Conservation (phyloP, 371 early-diverging fungal species). For the Mortierella sp. region DNA sequence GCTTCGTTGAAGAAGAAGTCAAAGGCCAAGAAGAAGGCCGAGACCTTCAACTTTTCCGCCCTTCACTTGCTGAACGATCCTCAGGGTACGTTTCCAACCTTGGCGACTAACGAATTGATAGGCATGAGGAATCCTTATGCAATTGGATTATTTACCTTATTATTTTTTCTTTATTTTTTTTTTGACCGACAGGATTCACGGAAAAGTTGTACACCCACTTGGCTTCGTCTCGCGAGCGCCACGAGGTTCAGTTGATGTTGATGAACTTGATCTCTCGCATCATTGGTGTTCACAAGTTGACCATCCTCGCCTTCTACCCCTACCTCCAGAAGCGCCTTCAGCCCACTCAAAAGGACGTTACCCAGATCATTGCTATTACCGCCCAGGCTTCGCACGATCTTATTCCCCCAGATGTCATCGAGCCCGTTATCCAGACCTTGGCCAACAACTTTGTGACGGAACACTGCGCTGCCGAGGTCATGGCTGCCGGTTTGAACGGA, state of each 20-base stretch:
- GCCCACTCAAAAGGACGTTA: constrained; percentile 95
- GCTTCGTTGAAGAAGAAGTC: constrained; percentile 79
- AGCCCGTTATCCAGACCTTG: constrained; percentile 87
- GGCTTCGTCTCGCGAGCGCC: constrained; percentile 78
- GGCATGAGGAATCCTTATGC: too few species aligned
- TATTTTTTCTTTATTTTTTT: background rate
- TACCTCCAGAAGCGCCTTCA: constrained; percentile 90
- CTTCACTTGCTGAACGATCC: constrained; percentile 95
- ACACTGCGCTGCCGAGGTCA: constrained; percentile 91
- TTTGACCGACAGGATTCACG: constrained; percentile 70
- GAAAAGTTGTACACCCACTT: constrained; percentile 91
- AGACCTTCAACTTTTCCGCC: constrained; percentile 91
- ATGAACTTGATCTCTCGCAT: constrained; percentile 95
- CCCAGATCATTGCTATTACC: constrained; percentile 89
- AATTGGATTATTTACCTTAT: background rate
- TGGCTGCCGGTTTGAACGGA: constrained; percentile 94
- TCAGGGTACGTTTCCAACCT: constrained; percentile 69
- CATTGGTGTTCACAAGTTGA: constrained; percentile 95
- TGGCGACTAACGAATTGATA: background rate
- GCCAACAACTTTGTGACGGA: constrained; percentile 97
- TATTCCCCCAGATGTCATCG: constrained; percentile 92
- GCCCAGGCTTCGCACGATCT: constrained; percentile 94
- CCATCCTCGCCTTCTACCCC: constrained; percentile 89
- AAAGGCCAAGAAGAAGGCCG: constrained; percentile 75
- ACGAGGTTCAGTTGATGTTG: constrained; percentile 90